Percentiles rank a stretch among this genome's conserved stretches.
These are phyloP conservation scores for Cicer arietinum DNA, from an alignment of 306 rosid species.

Conservation along the genomic window DNA sequence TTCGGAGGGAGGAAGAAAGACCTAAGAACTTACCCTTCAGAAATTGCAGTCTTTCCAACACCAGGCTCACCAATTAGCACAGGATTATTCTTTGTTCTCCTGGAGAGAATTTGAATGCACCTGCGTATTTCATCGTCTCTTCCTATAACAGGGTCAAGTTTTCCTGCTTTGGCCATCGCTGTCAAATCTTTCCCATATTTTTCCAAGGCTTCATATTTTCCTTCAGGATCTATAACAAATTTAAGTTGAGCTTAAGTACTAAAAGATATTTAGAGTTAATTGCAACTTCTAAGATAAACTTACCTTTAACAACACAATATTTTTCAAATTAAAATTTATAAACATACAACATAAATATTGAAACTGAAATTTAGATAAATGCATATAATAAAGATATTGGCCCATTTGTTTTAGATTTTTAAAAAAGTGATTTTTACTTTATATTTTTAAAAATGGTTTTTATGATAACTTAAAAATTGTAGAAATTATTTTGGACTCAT, in stretches of 20 bases:
- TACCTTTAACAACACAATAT: background rate
- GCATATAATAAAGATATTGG: background rate
- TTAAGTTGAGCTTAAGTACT: constrained; percentile 22
- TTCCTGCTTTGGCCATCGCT: constrained; percentile 91
- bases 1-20: constrained; percentile 30
- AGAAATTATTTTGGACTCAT: too few species aligned
- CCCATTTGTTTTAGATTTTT: too few species aligned
- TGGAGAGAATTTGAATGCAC: constrained; percentile 97
- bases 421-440: too few species aligned
- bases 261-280: constrained; percentile 29
- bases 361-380: background rate
- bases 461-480: too few species aligned
- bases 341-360: background rate
- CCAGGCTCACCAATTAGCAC: constrained; percentile 99
- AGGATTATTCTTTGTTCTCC: constrained; percentile 99
- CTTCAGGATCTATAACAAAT: constrained; percentile 89
- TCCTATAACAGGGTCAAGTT: constrained; percentile 98
- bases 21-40: constrained; percentile 82
- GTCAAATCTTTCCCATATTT: constrained; percentile 98
- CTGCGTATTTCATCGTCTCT: constrained; percentile 99
- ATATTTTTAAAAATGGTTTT: too few species aligned
- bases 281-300: constrained; percentile 23
- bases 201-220: constrained; percentile 93
- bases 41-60: constrained; percentile 97
- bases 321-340: background rate